phyloP scores from a whole-genome alignment of 2,329 filamentous ascomycete species.

The Aspergillus fijiensis region DNA sequence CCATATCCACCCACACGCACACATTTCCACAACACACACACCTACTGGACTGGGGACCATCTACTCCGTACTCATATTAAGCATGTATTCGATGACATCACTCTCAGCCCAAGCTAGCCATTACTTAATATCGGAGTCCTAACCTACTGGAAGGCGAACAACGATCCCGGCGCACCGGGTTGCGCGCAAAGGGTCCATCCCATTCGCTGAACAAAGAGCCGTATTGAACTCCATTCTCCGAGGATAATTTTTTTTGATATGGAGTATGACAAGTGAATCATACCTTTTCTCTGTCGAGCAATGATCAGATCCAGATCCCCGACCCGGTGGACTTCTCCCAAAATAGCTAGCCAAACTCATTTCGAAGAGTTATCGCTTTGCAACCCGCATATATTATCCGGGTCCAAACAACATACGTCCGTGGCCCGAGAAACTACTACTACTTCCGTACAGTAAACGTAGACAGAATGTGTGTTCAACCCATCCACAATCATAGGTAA shows the following conservation, averaged over 20 bases:
- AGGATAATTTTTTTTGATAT: not conserved
- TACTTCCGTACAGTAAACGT: too few species aligned
- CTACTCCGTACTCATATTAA: too few species aligned
- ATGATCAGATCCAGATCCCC: not conserved
- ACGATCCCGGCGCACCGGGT: not conserved
- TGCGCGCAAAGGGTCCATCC: not conserved
- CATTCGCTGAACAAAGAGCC: not conserved
- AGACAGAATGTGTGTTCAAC: too few species aligned
- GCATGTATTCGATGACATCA: too few species aligned
- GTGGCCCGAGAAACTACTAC: too few species aligned
- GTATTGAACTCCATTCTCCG: not conserved
- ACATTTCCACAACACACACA: too few species aligned
- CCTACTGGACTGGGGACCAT: too few species aligned
- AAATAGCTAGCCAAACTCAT: not conserved
- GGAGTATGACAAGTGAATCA: not conserved
- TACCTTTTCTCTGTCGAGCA: not conserved
- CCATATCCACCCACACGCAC: too few species aligned
- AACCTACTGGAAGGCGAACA: not conserved
- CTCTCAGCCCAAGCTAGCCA: not conserved
- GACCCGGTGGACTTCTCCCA: not conserved
- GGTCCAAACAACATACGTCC: not conserved
- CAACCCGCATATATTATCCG: conserved; percentile 3
- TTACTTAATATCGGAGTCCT: not conserved
- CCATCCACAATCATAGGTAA: too few species aligned
- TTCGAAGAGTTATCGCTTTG: not conserved